Evolutionary conservation across 768 basidiomycete species (phyloP).

Genomic region (Mycena polygramma): DNA sequence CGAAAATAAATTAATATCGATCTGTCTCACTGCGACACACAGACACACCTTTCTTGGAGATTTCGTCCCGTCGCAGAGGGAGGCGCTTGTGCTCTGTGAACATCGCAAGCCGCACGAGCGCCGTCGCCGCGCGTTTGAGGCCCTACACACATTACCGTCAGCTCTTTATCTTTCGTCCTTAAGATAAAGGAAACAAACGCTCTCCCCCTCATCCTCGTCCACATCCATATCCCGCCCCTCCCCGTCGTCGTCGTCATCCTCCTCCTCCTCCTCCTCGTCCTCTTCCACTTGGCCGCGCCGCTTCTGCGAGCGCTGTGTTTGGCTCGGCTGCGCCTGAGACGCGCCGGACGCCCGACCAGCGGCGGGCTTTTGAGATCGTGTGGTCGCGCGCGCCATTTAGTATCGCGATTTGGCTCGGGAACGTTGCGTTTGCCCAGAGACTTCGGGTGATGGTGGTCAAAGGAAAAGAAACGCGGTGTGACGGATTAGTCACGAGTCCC

Average conservation of each 20-base stretch:
- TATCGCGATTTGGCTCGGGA: constrained; percentile 1
- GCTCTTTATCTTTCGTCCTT: too few species aligned
- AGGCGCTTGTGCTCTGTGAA: constrained; percentile 82
- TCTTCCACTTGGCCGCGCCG: constrained; percentile 41
- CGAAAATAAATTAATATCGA: not conserved
- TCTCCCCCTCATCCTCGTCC: constrained; percentile 52
- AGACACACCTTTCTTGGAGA: constrained; percentile 81
- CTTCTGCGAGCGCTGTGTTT: constrained; percentile 52
- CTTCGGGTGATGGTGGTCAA: not conserved
- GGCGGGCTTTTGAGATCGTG: constrained; percentile 55
- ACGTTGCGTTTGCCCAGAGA: too few species aligned
- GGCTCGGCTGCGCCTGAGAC: constrained; percentile 53
- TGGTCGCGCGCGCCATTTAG: constrained; percentile 50
- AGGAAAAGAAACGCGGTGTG: not conserved
- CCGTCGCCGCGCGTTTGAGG: constrained; percentile 71
- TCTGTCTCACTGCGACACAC: not conserved
- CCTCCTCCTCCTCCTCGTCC: constrained; percentile 48
- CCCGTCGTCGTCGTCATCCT: constrained; percentile 54
- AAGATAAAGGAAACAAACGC: too few species aligned
- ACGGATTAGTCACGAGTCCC: not conserved
- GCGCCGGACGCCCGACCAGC: constrained; percentile 35
- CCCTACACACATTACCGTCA: constrained; percentile 58
- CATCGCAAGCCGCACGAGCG: constrained; percentile 84
- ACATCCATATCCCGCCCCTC: constrained; percentile 52
- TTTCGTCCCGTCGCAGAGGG: constrained; percentile 83